Base-by-base conservation (phyloP, 1,284 basidiomycete genomes). In the Mycena citricolor region DNA sequence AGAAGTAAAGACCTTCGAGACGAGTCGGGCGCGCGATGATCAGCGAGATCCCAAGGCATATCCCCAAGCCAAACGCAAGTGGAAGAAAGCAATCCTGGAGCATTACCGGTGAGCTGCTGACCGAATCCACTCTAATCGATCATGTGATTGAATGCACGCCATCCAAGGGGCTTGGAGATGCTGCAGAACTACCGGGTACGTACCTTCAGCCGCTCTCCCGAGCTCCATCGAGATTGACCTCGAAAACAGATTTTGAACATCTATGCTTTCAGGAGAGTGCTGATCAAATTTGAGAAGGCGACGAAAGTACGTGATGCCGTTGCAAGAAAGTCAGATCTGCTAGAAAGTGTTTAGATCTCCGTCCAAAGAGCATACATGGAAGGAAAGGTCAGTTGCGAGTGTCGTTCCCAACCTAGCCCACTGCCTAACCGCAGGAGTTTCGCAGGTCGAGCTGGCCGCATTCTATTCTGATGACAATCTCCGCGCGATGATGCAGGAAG, bases 231-330 rank as follows among this genome's bases (percentile, higher is more conserved):
- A 19, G 14, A 2, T 14, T 4, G 13, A n/a, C n/a, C n/a, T 28
- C 16, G 10, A n/a, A 28, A 30, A n/a, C 47, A 93, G 85, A 83
- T 88, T 32, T 66, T 97, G 41, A 97, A 97, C 61, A 66, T 94
- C 10, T 89, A 88, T 5, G 94, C 92, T 1, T 94, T 97, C 62
- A 74, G 88, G 20, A 95, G 97, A 62, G 87, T 86, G 0, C 63
- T 97, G 49, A 95, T 93, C 66, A 98, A 97, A 68, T 97, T 93
- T 56, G 91, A 93, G 61, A 97, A 95, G 66, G 71, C 80, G 2
- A 86, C 90, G 1, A 81, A 76, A 58, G 85, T 85, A 69, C 48
- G 79, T 19, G 36, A 14, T 37, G n/a, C n/a, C n/a, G n/a, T n/a
- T n/a, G n/a, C n/a, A n/a, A n/a, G n/a, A n/a, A n/a, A n/a, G n/a